Evolutionary conservation across 2,329 filamentous ascomycete genomes (phyloP), one percentile per base, ranked within the genome.

Genomic region (Fusarium sp.): DNA sequence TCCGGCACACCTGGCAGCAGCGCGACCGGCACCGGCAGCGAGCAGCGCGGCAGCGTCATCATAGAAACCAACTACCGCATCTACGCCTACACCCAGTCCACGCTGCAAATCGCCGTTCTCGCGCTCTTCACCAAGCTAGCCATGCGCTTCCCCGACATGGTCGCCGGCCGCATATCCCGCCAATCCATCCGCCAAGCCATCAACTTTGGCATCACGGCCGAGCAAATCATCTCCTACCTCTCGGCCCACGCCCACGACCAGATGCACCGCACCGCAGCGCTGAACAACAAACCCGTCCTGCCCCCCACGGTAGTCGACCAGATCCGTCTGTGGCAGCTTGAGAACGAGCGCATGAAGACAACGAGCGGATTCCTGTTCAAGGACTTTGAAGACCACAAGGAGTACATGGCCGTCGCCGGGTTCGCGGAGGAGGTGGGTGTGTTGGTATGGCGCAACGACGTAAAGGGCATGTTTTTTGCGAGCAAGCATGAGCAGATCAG

Each of bases 31-130:
- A 70, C 75, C 21, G 71, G 52, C 25, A 70, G 76, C 48, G 79
- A 83, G 15, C 77, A 81, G 61, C 88, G 88, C 70, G 93, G 93
- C 61, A 95, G 92, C 79, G 92, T 99, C 72, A 93, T 99, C 70
- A 86, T 99, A 66, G 95, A 99, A 79, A 99, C 95, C 9, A 99
- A 99, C 78, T 98, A 97, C 79, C 91, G 95, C 23, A 80, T 99
- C 67, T 99, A 99, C 79, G 95, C 95, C 29, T 99, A 99, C 79
- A 98, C 96, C 7, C 89, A 90, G 31, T 97, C 93, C 0, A 92
- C 93, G 0, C 86, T 99, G 1, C 94, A 97, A 75, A 99, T 98
- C 64, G 92, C 93, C 49, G 92, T 99, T 57, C 88, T 99, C 41
- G 88, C 89, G 35, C 89, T 99, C 63, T 99, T 99, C 79, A 86